Conservation (phyloP, 257 asterid species). For the Rehmannia glutinosa region DNA sequence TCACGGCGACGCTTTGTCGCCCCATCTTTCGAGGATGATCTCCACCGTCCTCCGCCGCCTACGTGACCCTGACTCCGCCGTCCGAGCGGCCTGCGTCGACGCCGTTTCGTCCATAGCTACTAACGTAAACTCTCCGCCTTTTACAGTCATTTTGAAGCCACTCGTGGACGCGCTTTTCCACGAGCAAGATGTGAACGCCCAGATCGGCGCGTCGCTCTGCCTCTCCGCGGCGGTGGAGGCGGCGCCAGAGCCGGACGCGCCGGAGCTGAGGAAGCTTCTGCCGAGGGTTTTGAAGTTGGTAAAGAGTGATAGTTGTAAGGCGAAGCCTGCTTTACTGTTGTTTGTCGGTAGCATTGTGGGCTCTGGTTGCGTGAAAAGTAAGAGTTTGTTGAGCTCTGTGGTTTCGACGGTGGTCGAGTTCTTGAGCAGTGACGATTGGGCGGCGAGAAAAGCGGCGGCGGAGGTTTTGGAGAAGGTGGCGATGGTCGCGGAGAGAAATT, state of each 20-base stretch:
- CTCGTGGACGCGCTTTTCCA: constrained; percentile 55
- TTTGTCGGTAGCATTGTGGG: constrained; percentile 51
- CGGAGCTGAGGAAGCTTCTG: constrained; percentile 55
- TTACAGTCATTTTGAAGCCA: constrained; percentile 52
- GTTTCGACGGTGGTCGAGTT: constrained; percentile 51
- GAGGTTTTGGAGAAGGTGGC: constrained; percentile 65
- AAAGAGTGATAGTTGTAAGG: constrained; percentile 54
- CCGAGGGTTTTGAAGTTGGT: constrained; percentile 58
- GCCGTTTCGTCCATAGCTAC: constrained; percentile 59
- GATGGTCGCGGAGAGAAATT: constrained; percentile 35
- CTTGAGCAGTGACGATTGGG: constrained; percentile 75
- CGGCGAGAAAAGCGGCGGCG: constrained; percentile 80
- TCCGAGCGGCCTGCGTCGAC: constrained; percentile 73
- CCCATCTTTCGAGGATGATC: constrained; percentile 60
- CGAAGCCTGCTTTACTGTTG: constrained; percentile 53
- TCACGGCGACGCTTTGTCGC: constrained; percentile 74
- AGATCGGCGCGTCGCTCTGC: constrained; percentile 80
- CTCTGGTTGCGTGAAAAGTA: constrained; percentile 48
- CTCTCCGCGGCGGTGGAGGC: constrained; percentile 78
- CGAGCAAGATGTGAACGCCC: constrained; percentile 75
- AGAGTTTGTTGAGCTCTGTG: constrained; percentile 29
- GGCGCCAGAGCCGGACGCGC: constrained; percentile 55
- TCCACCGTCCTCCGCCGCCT: constrained; percentile 76
- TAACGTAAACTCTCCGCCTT: constrained; percentile 59
- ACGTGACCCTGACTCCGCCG: constrained; percentile 78